A percentile compares a stretch with the other conserved stretches of the same genome.
These are phyloP conservation scores for Fragaria nilgerrensis DNA, from an alignment of 306 rosid species.

Conservation along the genomic window DNA sequence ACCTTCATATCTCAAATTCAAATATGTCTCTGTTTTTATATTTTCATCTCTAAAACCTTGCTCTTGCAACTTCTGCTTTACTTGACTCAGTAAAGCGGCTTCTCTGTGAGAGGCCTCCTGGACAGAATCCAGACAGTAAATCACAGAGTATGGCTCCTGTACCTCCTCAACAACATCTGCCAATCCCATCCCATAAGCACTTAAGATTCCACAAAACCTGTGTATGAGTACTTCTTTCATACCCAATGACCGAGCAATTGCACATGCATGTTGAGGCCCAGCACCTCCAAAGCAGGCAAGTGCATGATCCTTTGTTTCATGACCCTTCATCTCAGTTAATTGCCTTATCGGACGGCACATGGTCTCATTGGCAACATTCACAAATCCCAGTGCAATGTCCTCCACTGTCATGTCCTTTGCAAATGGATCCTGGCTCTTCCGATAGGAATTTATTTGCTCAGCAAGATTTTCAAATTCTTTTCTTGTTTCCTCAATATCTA, in stretches of 20 bases:
- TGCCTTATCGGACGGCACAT: slow-evolving; percentile 98
- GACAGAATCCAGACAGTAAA: slow-evolving; percentile 56
- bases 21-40: slow-evolving; percentile 63
- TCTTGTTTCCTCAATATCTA: slow-evolving; percentile 65
- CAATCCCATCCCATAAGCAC: slow-evolving; percentile 98
- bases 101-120: slow-evolving; percentile 62
- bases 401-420: slow-evolving; percentile 74
- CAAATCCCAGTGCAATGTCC: slow-evolving; percentile 81
- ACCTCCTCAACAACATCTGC: slow-evolving; percentile 97
- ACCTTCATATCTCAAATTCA: slow-evolving; percentile 92
- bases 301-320: slow-evolving; percentile 87
- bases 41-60: slow-evolving; percentile 78
- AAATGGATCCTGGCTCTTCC: slow-evolving; percentile 63
- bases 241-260: slow-evolving; percentile 89
- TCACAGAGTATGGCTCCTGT: slow-evolving; percentile 85
- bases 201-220: slow-evolving; percentile 85
- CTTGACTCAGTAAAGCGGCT: slow-evolving; percentile 55
- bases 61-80: slow-evolving; percentile 60
- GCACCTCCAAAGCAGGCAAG: slow-evolving; percentile 99
- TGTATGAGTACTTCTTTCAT: slow-evolving; percentile 91
- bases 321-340: slow-evolving; percentile 96
- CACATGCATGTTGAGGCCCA: slow-evolving; percentile 98
- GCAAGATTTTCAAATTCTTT: slow-evolving; percentile 77
- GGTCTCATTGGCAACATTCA: slow-evolving; percentile 93
- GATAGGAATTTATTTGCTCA: slow-evolving; percentile 55